Percentiles rank a stretch among this genome's conserved stretches.
phyloP scores from a whole-genome alignment of 1,139 yeast species.

The Candida tropicalis region DNA sequence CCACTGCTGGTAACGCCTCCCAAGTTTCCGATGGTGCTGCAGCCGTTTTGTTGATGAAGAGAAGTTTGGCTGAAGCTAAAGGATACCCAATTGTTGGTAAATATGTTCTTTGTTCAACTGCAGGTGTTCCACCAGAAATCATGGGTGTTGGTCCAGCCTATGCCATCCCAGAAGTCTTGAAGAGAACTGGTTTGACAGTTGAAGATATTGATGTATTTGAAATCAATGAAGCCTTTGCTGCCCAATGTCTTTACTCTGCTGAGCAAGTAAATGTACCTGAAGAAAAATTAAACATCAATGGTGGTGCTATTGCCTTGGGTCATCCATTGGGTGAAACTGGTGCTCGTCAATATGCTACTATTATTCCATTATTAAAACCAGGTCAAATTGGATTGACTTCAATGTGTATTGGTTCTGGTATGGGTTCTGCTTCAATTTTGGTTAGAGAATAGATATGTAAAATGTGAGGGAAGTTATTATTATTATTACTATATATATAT shows the following conservation, averaged over 20 bases:
- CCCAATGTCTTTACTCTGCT: slow-evolving; percentile 83
- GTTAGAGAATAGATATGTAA: slow-evolving; percentile 58
- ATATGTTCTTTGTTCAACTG: slow-evolving; percentile 73
- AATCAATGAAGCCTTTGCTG: slow-evolving; percentile 96
- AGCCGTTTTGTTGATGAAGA: slow-evolving; percentile 80
- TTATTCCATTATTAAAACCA: slow-evolving; percentile 73
- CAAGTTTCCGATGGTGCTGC: slow-evolving; percentile 97
- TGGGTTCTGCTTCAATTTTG: slow-evolving; percentile 94
- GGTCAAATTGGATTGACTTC: slow-evolving; percentile 90
- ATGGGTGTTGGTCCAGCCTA: slow-evolving; percentile 98
- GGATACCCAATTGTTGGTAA: slow-evolving; percentile 71
- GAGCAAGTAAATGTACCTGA: slow-evolving; percentile 65
- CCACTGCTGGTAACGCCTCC: slow-evolving; percentile 96
- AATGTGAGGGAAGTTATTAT: not conserved
- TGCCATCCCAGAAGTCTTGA: slow-evolving; percentile 83
- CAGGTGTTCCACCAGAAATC: slow-evolving; percentile 94
- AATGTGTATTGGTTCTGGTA: slow-evolving; percentile 98
- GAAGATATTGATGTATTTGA: slow-evolving; percentile 77
- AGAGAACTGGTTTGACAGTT: slow-evolving; percentile 61
- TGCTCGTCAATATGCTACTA: slow-evolving; percentile 90
- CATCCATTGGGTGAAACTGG: slow-evolving; percentile 97
- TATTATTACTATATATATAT: no score
- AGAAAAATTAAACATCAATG: slow-evolving; percentile 82
- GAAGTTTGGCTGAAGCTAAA: slow-evolving; percentile 80
- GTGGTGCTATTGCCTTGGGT: slow-evolving; percentile 96